Evolutionary conservation across 495 filamentous ascomycete genomes (phyloP).

Genomic region (Lophiotrema nucula): DNA sequence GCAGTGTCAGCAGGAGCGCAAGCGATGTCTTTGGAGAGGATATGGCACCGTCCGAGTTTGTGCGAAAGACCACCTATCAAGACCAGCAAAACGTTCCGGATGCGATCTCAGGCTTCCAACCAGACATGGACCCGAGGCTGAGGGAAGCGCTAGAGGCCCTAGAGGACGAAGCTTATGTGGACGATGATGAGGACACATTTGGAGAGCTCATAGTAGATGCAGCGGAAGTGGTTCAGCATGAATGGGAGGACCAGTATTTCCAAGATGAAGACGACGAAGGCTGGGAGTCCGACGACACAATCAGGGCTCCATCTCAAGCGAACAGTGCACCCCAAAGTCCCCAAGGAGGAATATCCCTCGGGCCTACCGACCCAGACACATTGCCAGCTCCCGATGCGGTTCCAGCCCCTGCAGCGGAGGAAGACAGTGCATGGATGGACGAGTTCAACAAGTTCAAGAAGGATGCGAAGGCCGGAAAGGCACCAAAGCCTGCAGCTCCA

Average conservation of each 20-base stretch:
- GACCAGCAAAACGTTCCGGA: slow-evolving; percentile 93
- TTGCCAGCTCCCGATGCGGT: slow-evolving; percentile 44
- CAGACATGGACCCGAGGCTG: slow-evolving; percentile 95
- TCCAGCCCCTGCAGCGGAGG: slow-evolving; percentile 52
- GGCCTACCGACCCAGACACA: slow-evolving; percentile 25
- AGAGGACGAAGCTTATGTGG: slow-evolving; percentile 94
- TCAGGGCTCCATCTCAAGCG: slow-evolving; percentile 55
- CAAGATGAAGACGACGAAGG: slow-evolving; percentile 69
- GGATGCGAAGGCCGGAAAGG: slow-evolving; percentile 56
- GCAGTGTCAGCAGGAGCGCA: slow-evolving; percentile 32
- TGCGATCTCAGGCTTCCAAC: slow-evolving; percentile 86
- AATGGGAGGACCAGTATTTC: slow-evolving; percentile 56
- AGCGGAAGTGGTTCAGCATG: slow-evolving; percentile 66
- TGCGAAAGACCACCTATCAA: slow-evolving; percentile 76
- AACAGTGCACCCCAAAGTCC: neutral
- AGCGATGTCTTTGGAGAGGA: slow-evolving; percentile 60
- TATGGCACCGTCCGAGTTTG: slow-evolving; percentile 67
- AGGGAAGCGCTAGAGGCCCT: slow-evolving; percentile 91
- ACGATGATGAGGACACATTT: slow-evolving; percentile 76
- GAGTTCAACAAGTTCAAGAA: slow-evolving; percentile 91
- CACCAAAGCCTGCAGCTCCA: slow-evolving; percentile 47
- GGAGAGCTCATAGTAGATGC: slow-evolving; percentile 70
- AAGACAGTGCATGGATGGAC: slow-evolving; percentile 72
- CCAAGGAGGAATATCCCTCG: slow-evolving; percentile 28
- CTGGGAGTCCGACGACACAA: slow-evolving; percentile 93